Conservation (phyloP, 2,329 filamentous ascomycete genomes). For the Fusarium zealandicum region DNA sequence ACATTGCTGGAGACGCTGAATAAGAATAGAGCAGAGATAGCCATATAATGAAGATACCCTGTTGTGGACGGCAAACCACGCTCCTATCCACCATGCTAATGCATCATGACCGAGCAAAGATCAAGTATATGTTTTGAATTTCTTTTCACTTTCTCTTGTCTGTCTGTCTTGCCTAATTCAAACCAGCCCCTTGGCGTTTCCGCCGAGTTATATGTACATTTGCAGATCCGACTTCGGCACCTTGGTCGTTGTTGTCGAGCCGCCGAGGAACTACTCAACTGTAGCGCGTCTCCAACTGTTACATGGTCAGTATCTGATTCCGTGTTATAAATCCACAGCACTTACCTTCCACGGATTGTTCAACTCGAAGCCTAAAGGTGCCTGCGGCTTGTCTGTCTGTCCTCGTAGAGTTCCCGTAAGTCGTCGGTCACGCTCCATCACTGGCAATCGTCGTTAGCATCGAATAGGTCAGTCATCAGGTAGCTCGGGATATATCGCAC, state of each 20-base stretch:
- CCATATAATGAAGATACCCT: slow-evolving; percentile 51
- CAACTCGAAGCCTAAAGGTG: slow-evolving; percentile 66
- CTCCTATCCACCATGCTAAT: background rate
- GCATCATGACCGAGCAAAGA: background rate
- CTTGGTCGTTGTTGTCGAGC: slow-evolving; percentile 16
- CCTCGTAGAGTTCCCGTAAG: slow-evolving; percentile 66
- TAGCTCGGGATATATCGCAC: slow-evolving; percentile 46
- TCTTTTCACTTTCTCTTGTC: slow-evolving; percentile 27
- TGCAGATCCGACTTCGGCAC: slow-evolving; percentile 16
- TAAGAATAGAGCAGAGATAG: slow-evolving; percentile 71
- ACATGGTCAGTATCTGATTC: background rate
- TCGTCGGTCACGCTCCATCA: slow-evolving; percentile 71
- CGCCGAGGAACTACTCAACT: slow-evolving; percentile 45
- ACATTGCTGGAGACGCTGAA: slow-evolving; percentile 89
- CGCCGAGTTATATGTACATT: slow-evolving; percentile 35
- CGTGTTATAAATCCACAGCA: slow-evolving; percentile 7
- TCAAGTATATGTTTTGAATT: slow-evolving; percentile 1
- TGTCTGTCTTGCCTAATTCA: slow-evolving; percentile 3
- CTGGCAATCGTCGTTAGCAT: slow-evolving; percentile 46
- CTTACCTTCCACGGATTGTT: slow-evolving; percentile 71
- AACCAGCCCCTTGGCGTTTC: slow-evolving; percentile 6
- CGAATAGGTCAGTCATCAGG: background rate
- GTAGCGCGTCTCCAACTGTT: slow-evolving; percentile 62
- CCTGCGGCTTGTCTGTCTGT: slow-evolving; percentile 62
- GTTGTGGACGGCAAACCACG: background rate